Evolutionary conservation across 176 grass and related monocot species (phyloP), one percentile per base, ranked within the genome.

Genomic region (Raddia guianensis): DNA sequence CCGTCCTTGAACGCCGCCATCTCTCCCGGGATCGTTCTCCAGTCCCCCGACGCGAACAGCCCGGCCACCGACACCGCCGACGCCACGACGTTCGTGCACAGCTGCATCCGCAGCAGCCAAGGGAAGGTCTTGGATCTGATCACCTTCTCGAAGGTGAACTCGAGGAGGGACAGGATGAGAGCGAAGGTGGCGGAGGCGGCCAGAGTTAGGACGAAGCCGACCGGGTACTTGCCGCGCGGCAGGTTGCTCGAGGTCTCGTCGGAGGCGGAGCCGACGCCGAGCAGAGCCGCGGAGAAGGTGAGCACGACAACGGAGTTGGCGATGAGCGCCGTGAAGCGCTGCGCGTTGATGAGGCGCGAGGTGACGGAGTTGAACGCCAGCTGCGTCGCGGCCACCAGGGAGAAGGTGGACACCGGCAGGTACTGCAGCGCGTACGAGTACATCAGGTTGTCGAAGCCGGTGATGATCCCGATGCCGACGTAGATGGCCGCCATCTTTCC

Each of bases 401-500:
- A 85, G 87, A 90, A 97, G 58, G 95, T 94, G 62, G 95, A 97
- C 16, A 94, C 92, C 1, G 95, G 95, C 13, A 97, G 89, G 80
- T 97, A 97, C 35, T 75, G 85, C 42, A 97, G 62, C 35, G 85
- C 90, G 67, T 94, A 94, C 12, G 95, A 85, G 81, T 97, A 97
- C 95, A 97, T 94, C 16, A 94, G 82, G 83, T 94, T 92, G 84
- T 92, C 90, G 45, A 50, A 82, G 33, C 80, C 92, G 56, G 79
- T 45, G 12, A 97, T 15, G 53, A 87, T 12, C 1, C 95, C 95
- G 1, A 97, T 1, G 14, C 55, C 71, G 13, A 32, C 16, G 72
- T 94, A 97, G 43, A 97, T 62, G 15, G 79, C 46, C 42, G 49
- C 7, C 56, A 97, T 65, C 72, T 68, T 92, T 21, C 42, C 66